Base-by-base conservation (phyloP, 768 basidiomycete genomes). In the Termitomyces sp. region DNA sequence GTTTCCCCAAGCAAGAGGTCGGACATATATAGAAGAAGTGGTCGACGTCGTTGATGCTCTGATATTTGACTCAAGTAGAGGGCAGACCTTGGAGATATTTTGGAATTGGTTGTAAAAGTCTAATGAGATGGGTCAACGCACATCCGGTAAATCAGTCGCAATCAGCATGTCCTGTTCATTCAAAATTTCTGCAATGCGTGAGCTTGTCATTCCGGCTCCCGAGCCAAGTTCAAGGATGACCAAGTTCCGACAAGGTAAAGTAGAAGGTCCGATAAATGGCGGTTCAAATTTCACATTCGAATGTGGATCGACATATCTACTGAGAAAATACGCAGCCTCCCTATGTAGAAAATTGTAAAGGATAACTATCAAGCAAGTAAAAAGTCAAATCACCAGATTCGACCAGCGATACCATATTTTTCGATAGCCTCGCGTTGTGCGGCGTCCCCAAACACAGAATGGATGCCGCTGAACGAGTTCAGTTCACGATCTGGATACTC, bases 351-450 rank as follows among this genome's bases (percentile, higher is more conserved):
- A 20, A 24, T 44, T 46, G 48, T 52, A 67, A 70, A 59, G 55
- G 60, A 39, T 42, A n/a, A 49, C 42, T 58, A 32, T 7, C 33
- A 48, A 52, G 20, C 38, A 33, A 28, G 28, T 33, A 55, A 61
- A 51, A 36, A 56, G 55, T 56, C 24, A 18, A 45, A 22, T 78
- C 78, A 91, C 93, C 92, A 94, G 51, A 95, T 86, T 73, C 90
- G 80, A 36, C 92, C 91, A 8, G 92, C 93, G 59, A 95, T 94
- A 5, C 92, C 92, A 69, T 89, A 93, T 65, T 76, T 76, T 16
- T 78, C 73, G 57, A 94, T 94, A 6, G 89, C 84, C 16, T 78
- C 71, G 59, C 75, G 75, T 71, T 90, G 90, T 4, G 77, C 77
- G 36, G 65, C 54, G 8, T 63, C 52, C 24, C 74, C 71, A 66